Conservation (phyloP, 306 rosid species). For the Fragaria vesca region DNA sequence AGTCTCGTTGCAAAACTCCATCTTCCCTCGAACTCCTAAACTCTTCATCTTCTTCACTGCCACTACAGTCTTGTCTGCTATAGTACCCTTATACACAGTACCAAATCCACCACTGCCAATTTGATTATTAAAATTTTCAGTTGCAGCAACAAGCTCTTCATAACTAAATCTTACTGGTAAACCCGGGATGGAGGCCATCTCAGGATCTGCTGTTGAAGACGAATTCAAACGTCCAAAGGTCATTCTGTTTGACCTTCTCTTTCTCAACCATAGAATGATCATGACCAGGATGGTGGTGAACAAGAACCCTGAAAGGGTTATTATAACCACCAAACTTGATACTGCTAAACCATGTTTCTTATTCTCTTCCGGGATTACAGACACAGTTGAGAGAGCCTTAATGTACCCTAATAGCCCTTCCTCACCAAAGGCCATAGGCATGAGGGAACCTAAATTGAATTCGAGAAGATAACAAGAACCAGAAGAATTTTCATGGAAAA, state of each 20-base stretch:
- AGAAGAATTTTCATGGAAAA: slow-evolving; percentile 19
- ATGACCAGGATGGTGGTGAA: not conserved
- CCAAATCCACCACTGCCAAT: slow-evolving; percentile 38
- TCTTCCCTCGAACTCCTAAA: slow-evolving; percentile 25
- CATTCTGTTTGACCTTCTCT: not conserved
- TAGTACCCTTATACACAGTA: slow-evolving; percentile 27
- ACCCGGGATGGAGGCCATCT: slow-evolving; percentile 23
- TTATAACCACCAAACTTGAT: slow-evolving; percentile 12
- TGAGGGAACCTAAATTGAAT: slow-evolving; percentile 11
- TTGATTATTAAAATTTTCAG: slow-evolving; percentile 22
- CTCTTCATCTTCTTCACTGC: slow-evolving; percentile 34
- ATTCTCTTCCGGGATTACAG: not conserved
- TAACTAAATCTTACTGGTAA: slow-evolving; percentile 25
- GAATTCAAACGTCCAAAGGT: slow-evolving; percentile 5
- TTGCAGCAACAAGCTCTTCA: slow-evolving; percentile 23
- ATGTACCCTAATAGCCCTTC: slow-evolving; percentile 17
- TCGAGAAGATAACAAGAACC: slow-evolving; percentile 18
- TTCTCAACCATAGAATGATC: slow-evolving; percentile 12
- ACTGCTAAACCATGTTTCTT: slow-evolving; percentile 2
- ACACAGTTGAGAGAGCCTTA: slow-evolving; percentile 2
- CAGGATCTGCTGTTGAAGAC: slow-evolving; percentile 12
- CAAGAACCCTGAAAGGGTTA: slow-evolving; percentile 13
- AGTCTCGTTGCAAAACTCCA: slow-evolving; percentile 24
- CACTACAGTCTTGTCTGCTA: slow-evolving; percentile 14
- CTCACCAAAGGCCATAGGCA: not conserved